Conservation (phyloP, 768 basidiomycete genomes). For the Leccinum variicolor region DNA sequence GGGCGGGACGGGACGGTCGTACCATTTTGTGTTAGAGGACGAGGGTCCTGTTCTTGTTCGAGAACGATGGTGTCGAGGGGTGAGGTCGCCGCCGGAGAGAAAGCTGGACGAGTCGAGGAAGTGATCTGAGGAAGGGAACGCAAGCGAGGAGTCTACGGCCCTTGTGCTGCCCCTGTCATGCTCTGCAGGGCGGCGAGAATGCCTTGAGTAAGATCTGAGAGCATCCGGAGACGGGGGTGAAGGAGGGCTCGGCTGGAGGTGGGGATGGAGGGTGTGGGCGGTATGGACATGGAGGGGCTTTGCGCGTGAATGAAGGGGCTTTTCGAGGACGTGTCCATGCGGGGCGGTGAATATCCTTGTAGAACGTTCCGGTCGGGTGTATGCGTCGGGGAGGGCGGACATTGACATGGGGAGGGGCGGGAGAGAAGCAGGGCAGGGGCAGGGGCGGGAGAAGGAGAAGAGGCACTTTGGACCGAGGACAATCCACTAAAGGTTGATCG, state of each 20-base stretch:
- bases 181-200: constrained; percentile 24
- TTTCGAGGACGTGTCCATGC: constrained; percentile 47
- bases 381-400: constrained; percentile 9
- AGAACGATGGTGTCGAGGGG: constrained; percentile 42
- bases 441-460: neutral
- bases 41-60: constrained; percentile 63
- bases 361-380: constrained; percentile 29
- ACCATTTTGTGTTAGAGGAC: constrained; percentile 37
- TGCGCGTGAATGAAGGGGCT: constrained; percentile 9
- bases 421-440: neutral
- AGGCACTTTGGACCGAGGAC: neutral
- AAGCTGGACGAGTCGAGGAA: constrained; percentile 25
- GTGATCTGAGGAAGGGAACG: constrained; percentile 27
- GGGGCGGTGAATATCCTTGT: constrained; percentile 59
- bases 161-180: constrained; percentile 27
- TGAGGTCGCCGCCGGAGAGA: constrained; percentile 26
- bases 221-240: constrained; percentile 25
- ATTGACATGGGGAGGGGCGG: constrained; percentile 18
- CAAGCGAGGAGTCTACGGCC: constrained; percentile 21
- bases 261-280: constrained; percentile 46
- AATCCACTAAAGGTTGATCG: neutral
- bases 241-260: constrained; percentile 36
- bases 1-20: constrained; percentile 45
- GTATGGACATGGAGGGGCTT: constrained; percentile 20
- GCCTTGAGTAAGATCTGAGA: constrained; percentile 15